These are phyloP conservation scores for Pythium sp. DNA, from an alignment of 352 stramenopile genomes.

Conservation along the genomic window DNA sequence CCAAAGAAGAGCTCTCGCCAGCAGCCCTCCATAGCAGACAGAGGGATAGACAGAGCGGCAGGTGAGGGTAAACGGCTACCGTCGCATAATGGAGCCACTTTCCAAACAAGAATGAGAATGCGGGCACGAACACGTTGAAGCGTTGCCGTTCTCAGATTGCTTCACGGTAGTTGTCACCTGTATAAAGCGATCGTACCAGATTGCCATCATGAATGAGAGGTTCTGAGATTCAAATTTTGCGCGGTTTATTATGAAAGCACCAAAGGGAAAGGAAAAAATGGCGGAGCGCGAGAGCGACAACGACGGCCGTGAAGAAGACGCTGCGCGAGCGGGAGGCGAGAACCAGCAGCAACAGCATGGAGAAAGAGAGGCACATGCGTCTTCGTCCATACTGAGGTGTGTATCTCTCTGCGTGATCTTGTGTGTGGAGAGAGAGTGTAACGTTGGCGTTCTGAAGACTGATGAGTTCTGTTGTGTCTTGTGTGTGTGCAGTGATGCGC, in stretches of 20 bases:
- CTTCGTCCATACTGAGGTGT: neutral
- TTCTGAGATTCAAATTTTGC: neutral
- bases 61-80: neutral
- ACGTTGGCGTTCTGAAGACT: neutral
- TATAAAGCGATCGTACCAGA: neutral
- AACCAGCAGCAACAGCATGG: neutral
- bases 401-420: neutral
- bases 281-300: neutral
- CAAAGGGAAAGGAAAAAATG: neutral
- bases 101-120: neutral
- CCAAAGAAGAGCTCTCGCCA: constrained; percentile 42
- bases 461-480: neutral
- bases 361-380: neutral
- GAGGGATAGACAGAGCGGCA: neutral
- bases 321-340: neutral
- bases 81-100: neutral
- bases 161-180: neutral
- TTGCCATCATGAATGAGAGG: neutral
- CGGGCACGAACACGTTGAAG: neutral
- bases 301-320: neutral
- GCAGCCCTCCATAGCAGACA: neutral
- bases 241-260: neutral
- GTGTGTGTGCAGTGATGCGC: constrained; percentile 13
- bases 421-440: neutral
- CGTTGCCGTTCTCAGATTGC: neutral